Base-by-base conservation (phyloP, 257 asterid genomes). In the Scutellaria galericulata region DNA sequence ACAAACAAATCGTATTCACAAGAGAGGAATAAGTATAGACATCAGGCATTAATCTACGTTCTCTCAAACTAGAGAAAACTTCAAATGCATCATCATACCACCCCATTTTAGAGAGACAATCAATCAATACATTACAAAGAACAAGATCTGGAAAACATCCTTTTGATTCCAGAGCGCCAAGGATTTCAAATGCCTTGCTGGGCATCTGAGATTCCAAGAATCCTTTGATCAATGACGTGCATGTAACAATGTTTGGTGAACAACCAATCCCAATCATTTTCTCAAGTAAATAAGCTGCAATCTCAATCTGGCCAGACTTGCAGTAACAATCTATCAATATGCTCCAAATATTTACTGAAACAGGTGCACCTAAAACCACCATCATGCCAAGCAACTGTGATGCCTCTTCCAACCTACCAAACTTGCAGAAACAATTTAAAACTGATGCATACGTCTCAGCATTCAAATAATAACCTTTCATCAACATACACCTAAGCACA, bases 41-140 rank as follows among this genome's bases (percentile, higher is more conserved):
- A 79, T 91, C 97, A 2, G 97, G 97, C 18, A 69, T 70, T 57
- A 89, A 63, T 54, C 75, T 82, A 24, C 75, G 82, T 70, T 89
- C 83, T 64, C 77, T 85, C 83, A 89, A 78, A 76, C 82, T 78
- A 56, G 75, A 79, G 77, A 82, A 89, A 61, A 88, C 83, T 72
- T 83, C 84, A 59, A 84, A 83, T 46, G 97, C 92, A 61, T 83
- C 86, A 56, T 80, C 73, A 50, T 83, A 87, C 73, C 88, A 81
- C 64, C 95, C 95, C 80, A 87, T 81, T 81, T 91, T 89, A 51
- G 96, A 81, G 70, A 87, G 83, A 70, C 91, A 76, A 73, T 91
- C 88, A 55, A 91, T 91, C 66, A 91, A 67, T 27, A 91, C 90
- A 64, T 91, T 91, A 73, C 83, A 89, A 47, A 91, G 90, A 76